Evolutionary conservation across 2,329 filamentous ascomycete species (phyloP).

Genomic region (Arthroderma uncinatum): DNA sequence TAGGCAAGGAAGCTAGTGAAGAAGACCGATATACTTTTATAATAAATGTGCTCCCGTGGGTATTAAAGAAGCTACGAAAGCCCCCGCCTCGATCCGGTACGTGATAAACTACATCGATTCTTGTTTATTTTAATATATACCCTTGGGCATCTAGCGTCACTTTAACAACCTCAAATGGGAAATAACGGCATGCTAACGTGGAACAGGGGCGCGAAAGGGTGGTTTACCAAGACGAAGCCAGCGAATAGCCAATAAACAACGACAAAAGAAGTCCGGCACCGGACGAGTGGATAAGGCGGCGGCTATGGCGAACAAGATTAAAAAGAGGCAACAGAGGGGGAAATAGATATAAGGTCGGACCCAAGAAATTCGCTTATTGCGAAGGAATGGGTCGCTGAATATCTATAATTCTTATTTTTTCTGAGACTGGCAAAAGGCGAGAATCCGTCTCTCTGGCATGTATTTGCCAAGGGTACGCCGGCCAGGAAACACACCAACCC

Average conservation of each 20-base stretch:
- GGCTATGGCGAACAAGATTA: not conserved
- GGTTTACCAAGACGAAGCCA: not conserved
- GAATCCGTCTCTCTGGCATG: not conserved
- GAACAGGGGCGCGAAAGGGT: not conserved
- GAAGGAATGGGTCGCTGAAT: not conserved
- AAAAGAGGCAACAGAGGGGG: slow-evolving; percentile 1
- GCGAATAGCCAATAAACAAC: slow-evolving; percentile 1
- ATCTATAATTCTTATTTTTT: not conserved
- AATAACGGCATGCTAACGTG: not conserved
- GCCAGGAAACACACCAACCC: not conserved
- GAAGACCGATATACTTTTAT: slow-evolving; percentile 4
- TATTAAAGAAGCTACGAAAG: not conserved
- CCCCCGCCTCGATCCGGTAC: not conserved
- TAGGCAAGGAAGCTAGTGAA: slow-evolving; percentile 1
- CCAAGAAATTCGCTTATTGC: not conserved
- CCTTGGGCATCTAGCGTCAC: not conserved
- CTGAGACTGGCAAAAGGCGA: not conserved
- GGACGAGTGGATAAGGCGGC: not conserved
- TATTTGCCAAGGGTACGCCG: not conserved
- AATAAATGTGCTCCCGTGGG: slow-evolving; percentile 2
- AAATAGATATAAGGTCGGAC: not conserved
- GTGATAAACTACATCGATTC: not conserved
- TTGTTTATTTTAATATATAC: not conserved
- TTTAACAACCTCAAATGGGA: not conserved
- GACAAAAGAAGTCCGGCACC: not conserved